Base-by-base conservation (phyloP, 139 green algal genomes). In the Dunaliella primolecta region DNA sequence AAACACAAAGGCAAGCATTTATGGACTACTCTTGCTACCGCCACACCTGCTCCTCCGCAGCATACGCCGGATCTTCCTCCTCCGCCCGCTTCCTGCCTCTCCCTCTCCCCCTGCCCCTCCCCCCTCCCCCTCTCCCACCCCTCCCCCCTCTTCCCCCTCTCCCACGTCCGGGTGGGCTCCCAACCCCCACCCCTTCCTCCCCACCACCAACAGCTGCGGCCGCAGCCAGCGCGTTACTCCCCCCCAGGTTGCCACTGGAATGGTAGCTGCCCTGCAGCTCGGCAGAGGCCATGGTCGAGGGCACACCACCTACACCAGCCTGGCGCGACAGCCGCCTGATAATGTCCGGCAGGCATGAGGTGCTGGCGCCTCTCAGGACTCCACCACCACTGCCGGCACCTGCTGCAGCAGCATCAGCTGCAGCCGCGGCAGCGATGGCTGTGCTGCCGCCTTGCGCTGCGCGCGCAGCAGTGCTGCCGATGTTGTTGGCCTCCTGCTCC, bases 31-130 rank as follows among this genome's bases (percentile, higher is more conserved):
- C n/a, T n/a, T n/a, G n/a, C n/a, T 64, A 64, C 46, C 46, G 7
- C 15, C 46, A 25, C 46, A 64, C 46, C 46, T 64, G 46, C 46
- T 64, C 46, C 46, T 64, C 46, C 7, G 46, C 46, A 25, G 7
- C 46, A 15, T 64, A 64, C 7, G 71, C 27, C 11, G 71, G 25
- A 32, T 83, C 78, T 31, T 78, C 80, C 1, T 78, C 56, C 3
- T 84, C 80, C 30, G 30, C 32, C 23, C 80, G 80, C 36, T 84
- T 84, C 27, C 80, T 57, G 32, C 56, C 77, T 1, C 29, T 21
- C 30, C 81, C 81, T 1, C 38, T 21, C 1, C 81, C 56, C 1
- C 82, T 32, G 7, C 71, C 71, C 21, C 71, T 71, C 25, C 82
- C 82, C 3, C 71, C 82, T 23, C 82, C 29, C 2, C 56, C 81